These are phyloP conservation scores for Claviceps sp. DNA, from an alignment of 2,329 filamentous ascomycete genomes.

Conservation along the genomic window DNA sequence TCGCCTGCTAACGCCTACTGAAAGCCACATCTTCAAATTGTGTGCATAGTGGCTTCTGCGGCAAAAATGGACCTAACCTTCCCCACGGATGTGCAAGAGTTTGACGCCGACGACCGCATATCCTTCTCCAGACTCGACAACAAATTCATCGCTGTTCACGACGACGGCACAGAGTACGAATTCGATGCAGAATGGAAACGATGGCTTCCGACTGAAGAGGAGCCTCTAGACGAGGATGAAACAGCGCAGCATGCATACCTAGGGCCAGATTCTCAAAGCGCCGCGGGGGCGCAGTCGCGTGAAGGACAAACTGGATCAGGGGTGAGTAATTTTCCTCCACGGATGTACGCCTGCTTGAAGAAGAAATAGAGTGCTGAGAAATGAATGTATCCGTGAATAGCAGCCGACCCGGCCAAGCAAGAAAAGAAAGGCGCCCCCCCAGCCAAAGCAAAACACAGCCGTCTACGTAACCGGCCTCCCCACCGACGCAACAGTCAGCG, in stretches of 20 bases:
- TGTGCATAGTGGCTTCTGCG: background rate
- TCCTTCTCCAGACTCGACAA: constrained; percentile 74
- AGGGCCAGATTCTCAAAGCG: background rate
- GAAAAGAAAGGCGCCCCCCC: constrained; percentile 33
- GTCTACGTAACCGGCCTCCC: constrained; percentile 88
- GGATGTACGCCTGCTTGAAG: too few species aligned
- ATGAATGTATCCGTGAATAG: background rate
- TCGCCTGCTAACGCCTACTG: background rate
- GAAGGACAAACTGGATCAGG: constrained; percentile 23
- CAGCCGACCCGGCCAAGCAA: constrained; percentile 24
- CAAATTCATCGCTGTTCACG: constrained; percentile 73
- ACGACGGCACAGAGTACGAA: constrained; percentile 74
- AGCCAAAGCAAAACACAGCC: constrained; percentile 64
- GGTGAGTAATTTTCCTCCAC: constrained; percentile 21
- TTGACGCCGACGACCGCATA: constrained; percentile 67
- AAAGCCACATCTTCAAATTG: background rate
- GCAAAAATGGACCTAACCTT: constrained; percentile 27
- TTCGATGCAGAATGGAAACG: constrained; percentile 57
- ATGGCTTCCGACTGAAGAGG: constrained; percentile 58
- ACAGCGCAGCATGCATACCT: background rate
- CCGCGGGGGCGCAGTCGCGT: constrained; percentile 30
- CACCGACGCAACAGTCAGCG: constrained; percentile 60
- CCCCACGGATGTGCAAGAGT: constrained; percentile 50
- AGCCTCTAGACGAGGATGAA: constrained; percentile 22
- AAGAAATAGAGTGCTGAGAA: background rate